Conservation (phyloP, 805 yeast genomes). For the Monosporozyma yasuniensis region DNA sequence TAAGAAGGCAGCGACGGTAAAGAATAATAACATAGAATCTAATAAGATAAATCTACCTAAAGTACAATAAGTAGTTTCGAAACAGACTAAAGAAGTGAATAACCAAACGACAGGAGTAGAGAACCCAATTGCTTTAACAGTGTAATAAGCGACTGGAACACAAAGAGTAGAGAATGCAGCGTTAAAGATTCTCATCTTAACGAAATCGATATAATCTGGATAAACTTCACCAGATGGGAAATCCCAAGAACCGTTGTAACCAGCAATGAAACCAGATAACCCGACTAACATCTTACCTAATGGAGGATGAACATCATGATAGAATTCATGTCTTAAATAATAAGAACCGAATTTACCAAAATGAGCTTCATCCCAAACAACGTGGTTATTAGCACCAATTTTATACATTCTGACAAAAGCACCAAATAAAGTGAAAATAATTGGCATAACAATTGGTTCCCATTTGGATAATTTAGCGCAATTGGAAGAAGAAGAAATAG, state of each 20-base stretch:
- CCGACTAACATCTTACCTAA: constrained; percentile 77
- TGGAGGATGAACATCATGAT: constrained; percentile 84
- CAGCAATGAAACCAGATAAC: constrained; percentile 66
- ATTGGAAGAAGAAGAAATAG: no score
- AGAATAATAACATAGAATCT: constrained; percentile 69
- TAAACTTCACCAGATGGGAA: constrained; percentile 59
- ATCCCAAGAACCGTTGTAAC: constrained; percentile 67
- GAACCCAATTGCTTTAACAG: constrained; percentile 53
- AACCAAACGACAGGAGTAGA: constrained; percentile 45
- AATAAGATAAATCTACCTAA: constrained; percentile 66
- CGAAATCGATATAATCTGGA: constrained; percentile 54
- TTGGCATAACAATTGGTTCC: constrained; percentile 36
- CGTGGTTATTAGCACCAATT: constrained; percentile 47
- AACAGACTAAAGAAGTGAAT: constrained; percentile 51
- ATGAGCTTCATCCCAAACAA: constrained; percentile 88
- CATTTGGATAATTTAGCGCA: neutral
- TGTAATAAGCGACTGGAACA: constrained; percentile 63
- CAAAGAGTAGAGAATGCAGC: constrained; percentile 57
- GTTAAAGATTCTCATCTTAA: constrained; percentile 63
- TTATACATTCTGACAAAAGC: constrained; percentile 50
- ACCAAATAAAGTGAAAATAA: constrained; percentile 38
- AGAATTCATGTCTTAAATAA: constrained; percentile 69
- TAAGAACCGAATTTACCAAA: constrained; percentile 82
- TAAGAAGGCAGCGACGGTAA: constrained; percentile 61
- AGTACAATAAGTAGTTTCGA: constrained; percentile 62